Base-by-base conservation (phyloP, 352 stramenopile species). In the Globisporangium nodosum region DNA sequence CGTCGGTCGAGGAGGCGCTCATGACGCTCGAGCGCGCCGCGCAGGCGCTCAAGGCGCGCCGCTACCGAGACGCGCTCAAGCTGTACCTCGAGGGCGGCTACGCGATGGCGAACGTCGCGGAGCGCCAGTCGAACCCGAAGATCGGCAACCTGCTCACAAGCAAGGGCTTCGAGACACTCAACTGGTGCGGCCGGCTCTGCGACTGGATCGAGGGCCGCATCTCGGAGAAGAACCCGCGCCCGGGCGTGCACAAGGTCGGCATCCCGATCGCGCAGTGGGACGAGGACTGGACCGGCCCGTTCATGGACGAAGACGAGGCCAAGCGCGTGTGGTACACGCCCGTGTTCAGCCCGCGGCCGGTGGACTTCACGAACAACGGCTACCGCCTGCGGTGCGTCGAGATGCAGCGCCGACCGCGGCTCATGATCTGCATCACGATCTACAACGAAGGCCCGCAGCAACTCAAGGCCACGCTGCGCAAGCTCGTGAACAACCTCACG, bases 371-470 rank as follows among this genome's bases (percentile, higher is more conserved):
- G 5, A 88, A 87, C 59, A 49, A 74, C 9, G 83, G 85, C 16
- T 90, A 93, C 63, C 81, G 82, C 11, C 57, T 94, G 11, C 85
- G 83, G 3, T 92, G 79, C 47, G 82, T 93, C 48, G 81, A 93
- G 66, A 80, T 84, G 46, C 63, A 79, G 7, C 79, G 85, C 27
- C 78, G 81, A 0, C 85, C 83, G 4, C 63, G 75, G n/a, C 66
- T 93, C 5, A 87, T 95, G 78, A 81, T 94, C 33, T 89, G 82
- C 54, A 90, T 94, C 64, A 94, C 82, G 30, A 90, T 92, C 70
- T 94, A 88, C 68, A 94, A 94, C 59, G 85, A 94, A 69, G 68
- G 66, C 0, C 78, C 78, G 5, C 64, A 77, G 35, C 74, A 92
- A 55, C 67, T 94, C 3, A 85, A 87, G 53, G 70, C 64, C 6